Percentiles rank a stretch among this genome's conserved stretches.
phyloP scores from a whole-genome alignment of 1,284 basidiomycete genomes.

The Schizopora paradoxa region DNA sequence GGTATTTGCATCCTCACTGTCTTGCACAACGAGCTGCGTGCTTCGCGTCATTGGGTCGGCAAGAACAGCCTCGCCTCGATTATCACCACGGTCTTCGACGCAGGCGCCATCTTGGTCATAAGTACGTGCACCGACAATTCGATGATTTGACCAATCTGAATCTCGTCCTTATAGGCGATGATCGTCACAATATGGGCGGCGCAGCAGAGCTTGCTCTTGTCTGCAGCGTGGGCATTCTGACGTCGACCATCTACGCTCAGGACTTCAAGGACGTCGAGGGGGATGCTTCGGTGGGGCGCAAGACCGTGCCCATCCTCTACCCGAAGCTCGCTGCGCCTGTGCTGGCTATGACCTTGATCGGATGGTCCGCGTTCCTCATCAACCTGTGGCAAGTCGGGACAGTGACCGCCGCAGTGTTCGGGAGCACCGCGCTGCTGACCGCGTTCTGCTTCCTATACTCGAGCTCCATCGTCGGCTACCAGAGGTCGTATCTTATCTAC shows the following conservation, averaged over 20 bases:
- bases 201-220: conserved; percentile 23
- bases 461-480: conserved; percentile 5
- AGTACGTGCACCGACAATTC: conserved; percentile 30
- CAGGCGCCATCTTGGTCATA: conserved; percentile 35
- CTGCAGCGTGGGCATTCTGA: conserved; percentile 28
- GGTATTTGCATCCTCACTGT: conserved; percentile 28
- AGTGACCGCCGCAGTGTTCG: conserved; percentile 7
- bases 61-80: conserved; percentile 34
- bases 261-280: conserved; percentile 40
- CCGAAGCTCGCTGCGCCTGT: conserved; percentile 21
- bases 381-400: too few relatives aligned
- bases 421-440: conserved; percentile 2
- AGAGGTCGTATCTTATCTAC: conserved; percentile 12
- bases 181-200: conserved; percentile 16
- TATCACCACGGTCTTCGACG: conserved; percentile 34
- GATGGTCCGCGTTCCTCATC: too few relatives aligned
- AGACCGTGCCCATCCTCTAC: conserved; percentile 35
- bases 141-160: too few relatives aligned
- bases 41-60: conserved; percentile 32
- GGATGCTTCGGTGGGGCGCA: conserved; percentile 32
- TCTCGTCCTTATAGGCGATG: conserved; percentile 4
- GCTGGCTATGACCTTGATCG: too few relatives aligned
- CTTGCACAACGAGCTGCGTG: conserved; percentile 34
- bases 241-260: conserved; percentile 36
- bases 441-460: conserved; percentile 6